These are phyloP conservation scores for Acanthamoeba rhysodes DNA, from an alignment of 208 protist genomes.

Conservation along the genomic window DNA sequence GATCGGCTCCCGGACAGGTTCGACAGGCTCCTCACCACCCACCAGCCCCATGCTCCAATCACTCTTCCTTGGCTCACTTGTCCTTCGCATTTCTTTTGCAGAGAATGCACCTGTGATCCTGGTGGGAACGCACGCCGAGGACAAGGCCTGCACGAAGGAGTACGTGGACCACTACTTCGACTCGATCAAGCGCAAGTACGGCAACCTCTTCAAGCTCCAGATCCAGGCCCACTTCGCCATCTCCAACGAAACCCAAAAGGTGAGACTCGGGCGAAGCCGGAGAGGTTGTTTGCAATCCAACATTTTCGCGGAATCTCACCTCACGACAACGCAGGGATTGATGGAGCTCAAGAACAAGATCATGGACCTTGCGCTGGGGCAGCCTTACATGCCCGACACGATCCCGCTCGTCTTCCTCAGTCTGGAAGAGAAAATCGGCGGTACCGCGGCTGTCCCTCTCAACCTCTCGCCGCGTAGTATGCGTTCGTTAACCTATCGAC, in stretches of 20 bases:
- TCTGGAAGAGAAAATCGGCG: slow-evolving; percentile 29
- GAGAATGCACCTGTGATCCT: slow-evolving; percentile 64
- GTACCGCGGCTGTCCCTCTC: neutral
- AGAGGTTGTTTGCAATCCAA: neutral
- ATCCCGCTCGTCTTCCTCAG: slow-evolving; percentile 24
- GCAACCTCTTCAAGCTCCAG: slow-evolving; percentile 31
- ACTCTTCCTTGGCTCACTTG: neutral
- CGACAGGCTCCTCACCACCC: neutral
- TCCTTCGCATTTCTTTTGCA: neutral
- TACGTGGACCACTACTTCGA: slow-evolving; percentile 76
- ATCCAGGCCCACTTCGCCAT: slow-evolving; percentile 67
- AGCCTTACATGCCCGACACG: slow-evolving; percentile 73
- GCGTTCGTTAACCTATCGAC: neutral
- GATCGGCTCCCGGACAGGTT: slow-evolving; percentile 35
- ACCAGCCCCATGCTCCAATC: neutral
- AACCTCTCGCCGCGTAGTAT: neutral
- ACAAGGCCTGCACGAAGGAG: slow-evolving; percentile 71
- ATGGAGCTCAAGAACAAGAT: slow-evolving; percentile 60
- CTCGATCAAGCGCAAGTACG: slow-evolving; percentile 65
- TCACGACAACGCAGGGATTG: neutral
- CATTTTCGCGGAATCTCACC: neutral
- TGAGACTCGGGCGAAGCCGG: neutral
- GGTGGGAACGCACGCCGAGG: slow-evolving; percentile 75
- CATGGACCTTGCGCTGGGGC: slow-evolving; percentile 56
- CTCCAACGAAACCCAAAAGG: slow-evolving; percentile 68